These are phyloP conservation scores for Huntiella moniliformis DNA, from an alignment of 2,329 filamentous ascomycete genomes.

Conservation along the genomic window DNA sequence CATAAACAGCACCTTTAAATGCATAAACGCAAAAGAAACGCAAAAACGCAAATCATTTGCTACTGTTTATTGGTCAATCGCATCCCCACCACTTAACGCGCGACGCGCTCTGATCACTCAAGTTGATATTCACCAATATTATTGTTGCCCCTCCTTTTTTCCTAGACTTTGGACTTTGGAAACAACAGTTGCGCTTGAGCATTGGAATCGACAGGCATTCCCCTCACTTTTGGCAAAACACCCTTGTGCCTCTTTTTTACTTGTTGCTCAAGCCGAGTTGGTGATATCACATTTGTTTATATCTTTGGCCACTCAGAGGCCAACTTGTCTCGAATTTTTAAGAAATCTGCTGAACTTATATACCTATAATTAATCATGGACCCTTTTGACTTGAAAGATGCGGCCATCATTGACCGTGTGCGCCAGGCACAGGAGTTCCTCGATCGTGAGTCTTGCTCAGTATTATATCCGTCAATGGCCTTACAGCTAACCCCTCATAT, in stretches of 20 bases:
- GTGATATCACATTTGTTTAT: too few relatives aligned
- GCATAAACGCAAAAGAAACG: too few relatives aligned
- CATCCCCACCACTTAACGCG: slow-evolving; percentile 10
- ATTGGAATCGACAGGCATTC: slow-evolving; percentile 1
- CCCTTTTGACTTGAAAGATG: slow-evolving; percentile 58
- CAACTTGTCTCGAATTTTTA: too few relatives aligned
- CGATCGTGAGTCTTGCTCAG: slow-evolving; percentile 45
- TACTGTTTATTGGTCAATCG: not conserved
- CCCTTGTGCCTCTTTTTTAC: not conserved
- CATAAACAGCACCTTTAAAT: too few relatives aligned
- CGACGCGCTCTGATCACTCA: slow-evolving; percentile 6
- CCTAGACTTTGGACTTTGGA: not conserved
- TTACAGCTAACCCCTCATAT: not conserved
- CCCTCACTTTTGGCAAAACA: not conserved
- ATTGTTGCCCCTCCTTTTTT: slow-evolving; percentile 9
- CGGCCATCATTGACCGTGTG: slow-evolving; percentile 66
- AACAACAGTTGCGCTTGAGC: not conserved
- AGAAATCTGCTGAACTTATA: too few relatives aligned
- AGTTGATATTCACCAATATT: not conserved
- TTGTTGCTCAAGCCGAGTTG: not conserved
- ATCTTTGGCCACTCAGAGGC: too few relatives aligned
- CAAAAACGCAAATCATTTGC: too few relatives aligned
- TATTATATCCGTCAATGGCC: not conserved
- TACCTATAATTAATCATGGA: slow-evolving; percentile 37
- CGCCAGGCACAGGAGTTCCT: slow-evolving; percentile 82